These are phyloP conservation scores for Leccinum fuscescens DNA, from an alignment of 1,284 basidiomycete genomes.

Conservation along the genomic window DNA sequence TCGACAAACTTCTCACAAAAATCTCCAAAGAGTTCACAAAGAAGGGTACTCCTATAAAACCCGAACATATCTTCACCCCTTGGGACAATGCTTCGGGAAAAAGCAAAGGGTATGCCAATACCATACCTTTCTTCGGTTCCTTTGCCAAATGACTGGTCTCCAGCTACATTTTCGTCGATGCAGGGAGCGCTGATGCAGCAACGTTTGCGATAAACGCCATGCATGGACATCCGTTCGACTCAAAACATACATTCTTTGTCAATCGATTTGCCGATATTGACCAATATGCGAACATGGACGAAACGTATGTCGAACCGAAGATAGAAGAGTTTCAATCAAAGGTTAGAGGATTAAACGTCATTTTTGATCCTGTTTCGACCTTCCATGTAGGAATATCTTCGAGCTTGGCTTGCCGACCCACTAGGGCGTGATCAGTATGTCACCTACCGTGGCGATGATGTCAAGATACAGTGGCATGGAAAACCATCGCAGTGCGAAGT, in stretches of 20 bases:
- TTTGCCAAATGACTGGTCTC: constrained; percentile 2
- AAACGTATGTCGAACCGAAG: constrained; percentile 81
- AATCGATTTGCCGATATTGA: constrained; percentile 95
- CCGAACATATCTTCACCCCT: constrained; percentile 77
- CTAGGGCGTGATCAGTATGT: constrained; percentile 95
- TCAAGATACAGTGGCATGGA: constrained; percentile 92
- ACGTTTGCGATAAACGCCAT: constrained; percentile 77
- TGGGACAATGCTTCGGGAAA: constrained; percentile 80
- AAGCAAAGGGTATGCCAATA: constrained; percentile 76
- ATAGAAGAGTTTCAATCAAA: constrained; percentile 80
- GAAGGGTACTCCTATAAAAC: constrained; percentile 75
- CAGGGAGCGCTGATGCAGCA: constrained; percentile 81
- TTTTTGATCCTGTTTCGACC: constrained; percentile 8
- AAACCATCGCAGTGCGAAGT: constrained; percentile 86
- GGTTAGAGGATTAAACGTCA: constrained; percentile 41
- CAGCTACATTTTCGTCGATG: constrained; percentile 90
- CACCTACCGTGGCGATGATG: constrained; percentile 90
- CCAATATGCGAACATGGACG: constrained; percentile 76
- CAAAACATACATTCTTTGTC: constrained; percentile 87
- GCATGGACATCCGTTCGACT: constrained; percentile 88
- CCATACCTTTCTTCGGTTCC: constrained; percentile 1
- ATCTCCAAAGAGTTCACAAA: constrained; percentile 81
- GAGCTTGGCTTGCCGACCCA: constrained; percentile 91
- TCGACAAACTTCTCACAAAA: constrained; percentile 74
- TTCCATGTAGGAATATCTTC: constrained; percentile 78